A percentile compares a stretch with the other conserved stretches of the same genome.
phyloP scores from a whole-genome alignment of 495 filamentous ascomycete species.

The Entonaema liquescens region DNA sequence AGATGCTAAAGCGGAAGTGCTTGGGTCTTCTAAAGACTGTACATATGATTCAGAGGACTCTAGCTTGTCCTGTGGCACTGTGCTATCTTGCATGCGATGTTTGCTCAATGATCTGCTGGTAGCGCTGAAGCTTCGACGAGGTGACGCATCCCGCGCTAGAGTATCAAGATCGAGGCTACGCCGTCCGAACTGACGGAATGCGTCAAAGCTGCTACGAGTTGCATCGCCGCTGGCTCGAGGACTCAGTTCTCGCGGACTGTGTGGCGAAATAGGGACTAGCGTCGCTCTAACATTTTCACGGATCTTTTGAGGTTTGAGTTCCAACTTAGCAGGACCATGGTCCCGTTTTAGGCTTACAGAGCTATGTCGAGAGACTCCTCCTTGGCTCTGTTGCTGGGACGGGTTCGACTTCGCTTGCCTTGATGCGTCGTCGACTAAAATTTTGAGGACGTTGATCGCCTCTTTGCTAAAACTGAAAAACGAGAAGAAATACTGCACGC shows the following conservation, averaged over 20 bases:
- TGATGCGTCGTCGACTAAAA: constrained; percentile 73
- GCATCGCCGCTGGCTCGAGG: constrained; percentile 57
- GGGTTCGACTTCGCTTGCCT: constrained; percentile 49
- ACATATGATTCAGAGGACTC: constrained; percentile 81
- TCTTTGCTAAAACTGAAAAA: constrained; percentile 91
- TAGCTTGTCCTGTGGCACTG: constrained; percentile 59
- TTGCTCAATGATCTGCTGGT: constrained; percentile 60
- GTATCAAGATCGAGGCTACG: constrained; percentile 62
- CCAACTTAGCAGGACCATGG: constrained; percentile 44
- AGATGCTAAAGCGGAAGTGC: constrained; percentile 70
- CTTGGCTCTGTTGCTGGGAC: constrained; percentile 15
- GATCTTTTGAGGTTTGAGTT: constrained; percentile 58
- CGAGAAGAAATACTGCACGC: constrained; percentile 90
- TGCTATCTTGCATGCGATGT: constrained; percentile 51
- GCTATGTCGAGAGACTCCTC: constrained; percentile 19
- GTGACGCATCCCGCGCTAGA: constrained; percentile 47
- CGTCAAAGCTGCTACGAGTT: constrained; percentile 52
- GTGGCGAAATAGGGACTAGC: constrained; percentile 62
- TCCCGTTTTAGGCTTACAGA: constrained; percentile 15
- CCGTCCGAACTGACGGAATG: constrained; percentile 53
- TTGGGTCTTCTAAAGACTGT: constrained; percentile 74
- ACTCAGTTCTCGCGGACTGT: constrained; percentile 59
- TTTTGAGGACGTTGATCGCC: constrained; percentile 79
- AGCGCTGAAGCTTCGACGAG: constrained; percentile 67
- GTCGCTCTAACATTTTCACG: constrained; percentile 73